Base-by-base conservation (phyloP, 805 yeast genomes). In the Kockiozyma suomiensis region DNA sequence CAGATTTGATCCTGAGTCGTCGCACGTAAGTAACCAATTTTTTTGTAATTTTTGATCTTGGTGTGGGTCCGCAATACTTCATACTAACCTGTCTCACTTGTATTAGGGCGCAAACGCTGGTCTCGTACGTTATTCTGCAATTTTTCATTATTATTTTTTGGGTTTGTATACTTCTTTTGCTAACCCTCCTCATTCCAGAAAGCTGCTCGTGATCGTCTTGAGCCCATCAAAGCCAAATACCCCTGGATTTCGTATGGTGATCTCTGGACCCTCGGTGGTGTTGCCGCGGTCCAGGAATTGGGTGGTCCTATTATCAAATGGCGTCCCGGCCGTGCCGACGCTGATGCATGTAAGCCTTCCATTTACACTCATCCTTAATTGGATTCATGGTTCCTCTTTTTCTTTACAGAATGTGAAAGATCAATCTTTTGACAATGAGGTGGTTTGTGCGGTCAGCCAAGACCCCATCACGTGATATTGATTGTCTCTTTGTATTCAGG, bases 241-340 rank as follows among this genome's bases (percentile, higher is more conserved):
- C 88, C 90, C 10, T 81, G 83, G 76, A 75, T 86, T 56, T 77
- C 85, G 13, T 80, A 84, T 70, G 86, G 88, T 41, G 91, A 86
- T 71, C 78, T 86, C 66, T 85, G 87, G 85, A 86, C 90, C 8
- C 74, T 86, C 35, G 88, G 83, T n/a, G 90, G 90, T 37, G 86
- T 81, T 50, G 79, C 76, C 30, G 86, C 86, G 19, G 73, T 86
- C 52, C 87, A 85, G 73, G 85, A 79, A 61, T 73, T 84, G 78
- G 83, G 81, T 43, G 90, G 90, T 13, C 90, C 90, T 48, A 74
- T 74, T 38, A 54, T 66, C 50, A 73, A 83, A 66, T 90, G 97
- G 97, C 85, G 84, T 74, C 86, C 94, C 6, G 97, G 83, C 76
- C 72, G 78, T 68, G 68, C 83, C 80, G 90, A 82, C 79, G 56